phyloP scores from a whole-genome alignment of 768 basidiomycete species.

The Suillus subluteus region DNA sequence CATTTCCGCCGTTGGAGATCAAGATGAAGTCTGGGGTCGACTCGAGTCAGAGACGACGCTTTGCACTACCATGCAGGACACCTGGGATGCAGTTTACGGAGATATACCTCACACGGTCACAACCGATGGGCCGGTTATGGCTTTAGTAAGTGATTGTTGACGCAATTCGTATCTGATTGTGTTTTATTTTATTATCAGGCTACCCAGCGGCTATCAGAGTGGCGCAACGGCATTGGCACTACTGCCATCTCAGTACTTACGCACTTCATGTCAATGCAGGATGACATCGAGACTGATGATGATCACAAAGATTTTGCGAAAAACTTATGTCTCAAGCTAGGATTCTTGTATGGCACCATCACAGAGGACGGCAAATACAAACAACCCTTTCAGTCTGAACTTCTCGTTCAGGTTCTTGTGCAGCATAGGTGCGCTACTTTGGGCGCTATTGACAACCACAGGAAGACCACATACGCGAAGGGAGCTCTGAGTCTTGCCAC shows the following conservation, averaged over 20 bases:
- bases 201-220: conserved; percentile 12
- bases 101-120: conserved; percentile 12
- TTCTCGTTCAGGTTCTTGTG: conserved; percentile 12
- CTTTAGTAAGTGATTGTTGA: background rate
- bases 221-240: conserved; percentile 13
- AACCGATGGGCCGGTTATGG: conserved; percentile 5
- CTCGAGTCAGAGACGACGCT: no score
- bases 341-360: background rate
- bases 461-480: conserved; percentile 1
- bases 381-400: background rate
- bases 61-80: no score
- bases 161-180: conserved; percentile 5
- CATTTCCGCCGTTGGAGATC: background rate
- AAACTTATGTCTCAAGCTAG: conserved; percentile 3
- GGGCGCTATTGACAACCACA: conserved; percentile 1
- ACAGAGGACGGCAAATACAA: background rate
- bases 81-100: conserved; percentile 12
- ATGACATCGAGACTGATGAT: background rate
- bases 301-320: background rate
- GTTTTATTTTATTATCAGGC: conserved; percentile 1
- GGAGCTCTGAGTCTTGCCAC: conserved; percentile 8
- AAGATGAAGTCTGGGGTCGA: background rate
- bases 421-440: conserved; percentile 5
- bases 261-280: conserved; percentile 5
- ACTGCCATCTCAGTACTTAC: conserved; percentile 13